Base-by-base conservation (phyloP, 1,139 yeast genomes). In the Yamadazyma membranifaciens region DNA sequence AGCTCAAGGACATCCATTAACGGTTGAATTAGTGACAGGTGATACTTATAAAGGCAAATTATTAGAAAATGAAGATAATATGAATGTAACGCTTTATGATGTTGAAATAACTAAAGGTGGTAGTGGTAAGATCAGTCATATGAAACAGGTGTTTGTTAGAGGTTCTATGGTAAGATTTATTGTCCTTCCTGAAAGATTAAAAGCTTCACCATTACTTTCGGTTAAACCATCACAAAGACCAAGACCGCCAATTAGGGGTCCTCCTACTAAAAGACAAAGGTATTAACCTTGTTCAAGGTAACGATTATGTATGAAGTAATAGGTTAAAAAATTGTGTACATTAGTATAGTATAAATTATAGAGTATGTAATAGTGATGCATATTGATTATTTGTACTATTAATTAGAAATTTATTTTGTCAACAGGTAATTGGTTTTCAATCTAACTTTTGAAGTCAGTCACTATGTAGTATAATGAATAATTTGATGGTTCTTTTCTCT, bases 161-260 rank as follows among this genome's bases (percentile, higher is more conserved):
- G 98, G 98, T 2, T 87, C 96, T 2, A 92, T 87, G 68, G 81
- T 92, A 30, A 76, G 92, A 49, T 84, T 88, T 62, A 76, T 92
- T 48, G 79, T 83, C 26, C 83, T 92, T 11, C 98, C 98, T 0
- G 98, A 92, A 45, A 83, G 89, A 64, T 74, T 92, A 44, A 75
- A 80, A 55, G 80, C 87, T 58, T 96, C 97, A 0, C 97, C 97
- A 3, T 78, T 88, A 80, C 61, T 64, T 43, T 20, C 33, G 9
- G 24, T 13, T 7, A 79, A 75, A 44, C 80, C 78, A n/a, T 78
- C 79, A 24, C 78, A 76, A 29, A 81, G 78, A 56, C 87, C 87
- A 5, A 75, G 79, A 44, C 87, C 88, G 11, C 87, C 88, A 9
- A 78, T 82, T 22, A 73, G 87, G 55, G 85, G 86, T 0, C 86